phyloP scores from a whole-genome alignment of 108 stramenopile genomes.

The Cyclotella choctawhatcheeana region DNA sequence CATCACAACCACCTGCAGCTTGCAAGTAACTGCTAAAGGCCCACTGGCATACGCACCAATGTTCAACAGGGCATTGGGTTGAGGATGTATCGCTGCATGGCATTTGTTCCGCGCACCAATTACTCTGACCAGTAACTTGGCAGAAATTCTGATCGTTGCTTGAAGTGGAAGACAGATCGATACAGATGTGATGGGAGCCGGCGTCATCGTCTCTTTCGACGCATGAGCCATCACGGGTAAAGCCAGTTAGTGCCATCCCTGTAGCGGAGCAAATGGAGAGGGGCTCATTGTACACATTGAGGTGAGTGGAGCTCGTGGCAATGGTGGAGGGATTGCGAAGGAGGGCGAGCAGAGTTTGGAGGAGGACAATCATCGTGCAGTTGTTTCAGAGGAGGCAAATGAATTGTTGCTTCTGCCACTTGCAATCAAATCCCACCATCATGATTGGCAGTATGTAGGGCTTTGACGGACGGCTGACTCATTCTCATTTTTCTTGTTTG shows the following conservation, averaged over 20 bases:
- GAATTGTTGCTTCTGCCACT: no score
- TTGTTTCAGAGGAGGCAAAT: no score
- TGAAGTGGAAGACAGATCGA: constrained; percentile 20
- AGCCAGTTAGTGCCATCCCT: constrained; percentile 67
- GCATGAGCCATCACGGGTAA: constrained; percentile 59
- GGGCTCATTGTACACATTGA: constrained; percentile 46
- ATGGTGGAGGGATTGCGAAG: background rate
- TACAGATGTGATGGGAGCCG: constrained; percentile 55
- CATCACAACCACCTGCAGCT: constrained; percentile 68
- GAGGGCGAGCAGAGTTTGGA: constrained; percentile 26
- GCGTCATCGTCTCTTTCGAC: constrained; percentile 43
- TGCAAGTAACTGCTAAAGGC: constrained; percentile 69
- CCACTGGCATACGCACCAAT: constrained; percentile 58
- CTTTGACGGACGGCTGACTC: no score
- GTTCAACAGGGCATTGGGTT: constrained; percentile 23
- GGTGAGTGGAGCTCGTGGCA: background rate
- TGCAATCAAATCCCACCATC: no score
- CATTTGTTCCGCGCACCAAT: constrained; percentile 43
- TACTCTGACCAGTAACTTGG: constrained; percentile 40
- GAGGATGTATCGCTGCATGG: constrained; percentile 21
- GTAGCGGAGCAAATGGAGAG: constrained; percentile 16
- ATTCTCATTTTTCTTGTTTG: no score
- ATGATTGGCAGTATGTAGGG: no score
- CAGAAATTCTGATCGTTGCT: constrained; percentile 34
- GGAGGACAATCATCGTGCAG: constrained; percentile 10